Evolutionary conservation across 2,329 filamentous ascomycete genomes (phyloP).

Genomic region (Ceratocystis ficicola): DNA sequence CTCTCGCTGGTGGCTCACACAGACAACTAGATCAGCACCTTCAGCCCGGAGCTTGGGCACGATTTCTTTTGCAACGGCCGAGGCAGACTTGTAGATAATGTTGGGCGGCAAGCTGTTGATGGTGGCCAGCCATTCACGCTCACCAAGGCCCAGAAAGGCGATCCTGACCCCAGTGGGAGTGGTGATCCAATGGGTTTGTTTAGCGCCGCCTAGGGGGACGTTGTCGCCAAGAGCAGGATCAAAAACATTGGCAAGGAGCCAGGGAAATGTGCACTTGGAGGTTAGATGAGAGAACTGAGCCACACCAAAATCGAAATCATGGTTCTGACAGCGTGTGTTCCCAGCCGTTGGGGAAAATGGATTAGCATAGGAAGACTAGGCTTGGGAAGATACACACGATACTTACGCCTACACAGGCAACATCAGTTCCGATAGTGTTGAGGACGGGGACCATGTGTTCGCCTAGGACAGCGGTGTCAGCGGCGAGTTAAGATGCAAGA

Average conservation of each 20-base stretch:
- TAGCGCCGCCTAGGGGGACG: slow-evolving; percentile 62
- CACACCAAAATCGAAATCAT: slow-evolving; percentile 86
- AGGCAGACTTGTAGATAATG: slow-evolving; percentile 70
- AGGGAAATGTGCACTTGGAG: slow-evolving; percentile 68
- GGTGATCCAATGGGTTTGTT: slow-evolving; percentile 63
- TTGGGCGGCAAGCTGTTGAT: slow-evolving; percentile 77
- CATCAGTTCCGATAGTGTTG: slow-evolving; percentile 64
- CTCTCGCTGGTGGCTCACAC: slow-evolving; percentile 74
- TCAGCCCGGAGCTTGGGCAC: slow-evolving; percentile 59
- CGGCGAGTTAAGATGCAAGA: neutral
- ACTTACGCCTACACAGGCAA: slow-evolving; percentile 69
- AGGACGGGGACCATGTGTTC: slow-evolving; percentile 80
- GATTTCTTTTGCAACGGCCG: slow-evolving; percentile 60
- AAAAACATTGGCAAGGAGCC: slow-evolving; percentile 78
- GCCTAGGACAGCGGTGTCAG: slow-evolving; percentile 31
- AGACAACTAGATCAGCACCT: slow-evolving; percentile 72
- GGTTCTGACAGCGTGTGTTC: slow-evolving; percentile 45
- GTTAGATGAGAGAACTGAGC: slow-evolving; percentile 63
- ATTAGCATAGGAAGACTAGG: neutral
- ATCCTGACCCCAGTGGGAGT: slow-evolving; percentile 75
- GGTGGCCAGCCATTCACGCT: slow-evolving; percentile 79
- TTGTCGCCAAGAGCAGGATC: slow-evolving; percentile 68
- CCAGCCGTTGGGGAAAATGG: neutral
- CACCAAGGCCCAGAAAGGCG: slow-evolving; percentile 72
- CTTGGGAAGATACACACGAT: slow-evolving; percentile 15